Conservation (phyloP, 805 yeast genomes). For the Yamadazyma scolyti region DNA sequence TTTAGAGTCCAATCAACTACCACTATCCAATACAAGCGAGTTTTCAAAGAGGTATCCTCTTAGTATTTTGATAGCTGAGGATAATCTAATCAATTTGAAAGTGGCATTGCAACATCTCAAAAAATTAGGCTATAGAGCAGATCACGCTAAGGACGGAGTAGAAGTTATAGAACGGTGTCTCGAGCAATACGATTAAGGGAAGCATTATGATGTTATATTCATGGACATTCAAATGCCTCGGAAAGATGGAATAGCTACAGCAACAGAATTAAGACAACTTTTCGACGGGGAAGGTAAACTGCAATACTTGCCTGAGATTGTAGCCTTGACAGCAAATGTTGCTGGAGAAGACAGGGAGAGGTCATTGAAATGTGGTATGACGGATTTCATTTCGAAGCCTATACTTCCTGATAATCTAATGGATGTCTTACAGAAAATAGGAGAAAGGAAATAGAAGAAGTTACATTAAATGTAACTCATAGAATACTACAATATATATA, state of each 20-base stretch:
- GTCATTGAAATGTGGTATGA: constrained; percentile 50
- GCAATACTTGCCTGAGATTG: constrained; percentile 30
- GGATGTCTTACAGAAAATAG: constrained; percentile 25
- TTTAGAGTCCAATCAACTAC: background rate
- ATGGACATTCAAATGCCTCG: constrained; percentile 58
- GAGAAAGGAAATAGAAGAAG: constrained; percentile 7
- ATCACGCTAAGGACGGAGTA: constrained; percentile 50
- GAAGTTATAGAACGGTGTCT: constrained; percentile 38
- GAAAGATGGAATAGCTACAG: constrained; percentile 54
- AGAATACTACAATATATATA: background rate
- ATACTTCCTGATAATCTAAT: constrained; percentile 44
- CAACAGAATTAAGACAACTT: constrained; percentile 31
- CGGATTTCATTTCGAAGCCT: constrained; percentile 51
- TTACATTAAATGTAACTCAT: too few relatives aligned
- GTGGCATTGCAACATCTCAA: constrained; percentile 49
- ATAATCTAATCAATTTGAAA: constrained; percentile 46
- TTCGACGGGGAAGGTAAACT: constrained; percentile 19
- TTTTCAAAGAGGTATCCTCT: constrained; percentile 32
- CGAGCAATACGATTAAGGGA: constrained; percentile 17
- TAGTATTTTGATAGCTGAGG: constrained; percentile 52
- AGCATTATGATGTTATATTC: constrained; percentile 47
- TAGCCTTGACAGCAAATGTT: constrained; percentile 52
- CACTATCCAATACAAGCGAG: background rate
- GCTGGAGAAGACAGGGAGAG: constrained; percentile 49
- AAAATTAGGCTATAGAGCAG: constrained; percentile 48